phyloP scores from a whole-genome alignment of 2,329 filamentous ascomycete species.

The Nothopassalora personata region DNA sequence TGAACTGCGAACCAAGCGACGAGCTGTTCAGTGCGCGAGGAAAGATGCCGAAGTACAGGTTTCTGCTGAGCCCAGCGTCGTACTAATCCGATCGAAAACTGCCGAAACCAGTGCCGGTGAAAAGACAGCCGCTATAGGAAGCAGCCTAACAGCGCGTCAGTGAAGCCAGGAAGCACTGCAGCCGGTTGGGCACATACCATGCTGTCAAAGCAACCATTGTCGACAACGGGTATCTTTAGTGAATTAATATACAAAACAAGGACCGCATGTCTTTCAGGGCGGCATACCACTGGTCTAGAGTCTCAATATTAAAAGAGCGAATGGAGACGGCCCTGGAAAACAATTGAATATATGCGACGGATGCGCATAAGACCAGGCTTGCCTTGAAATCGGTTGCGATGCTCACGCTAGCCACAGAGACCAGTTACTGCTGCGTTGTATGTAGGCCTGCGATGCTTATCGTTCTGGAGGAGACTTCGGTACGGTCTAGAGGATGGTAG shows the following conservation, averaged over 20 bases:
- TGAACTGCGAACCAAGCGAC: too few relatives aligned
- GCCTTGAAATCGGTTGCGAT: slow-evolving; percentile 18
- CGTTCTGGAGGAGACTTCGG: not conserved
- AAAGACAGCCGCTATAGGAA: slow-evolving; percentile 11
- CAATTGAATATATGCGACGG: slow-evolving; percentile 15
- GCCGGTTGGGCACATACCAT: not conserved
- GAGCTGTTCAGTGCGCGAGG: too few relatives aligned
- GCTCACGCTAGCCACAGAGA: slow-evolving; percentile 10
- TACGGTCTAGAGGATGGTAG: not conserved
- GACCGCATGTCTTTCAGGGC: slow-evolving; percentile 8
- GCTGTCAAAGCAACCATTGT: slow-evolving; percentile 7
- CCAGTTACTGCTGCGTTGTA: slow-evolving; percentile 15
- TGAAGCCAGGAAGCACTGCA: not conserved
- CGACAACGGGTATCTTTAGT: slow-evolving; percentile 10
- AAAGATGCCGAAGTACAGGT: too few relatives aligned
- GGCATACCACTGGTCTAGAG: slow-evolving; percentile 12
- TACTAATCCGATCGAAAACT: slow-evolving; percentile 5
- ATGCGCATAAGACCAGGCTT: slow-evolving; percentile 9
- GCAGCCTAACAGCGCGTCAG: not conserved
- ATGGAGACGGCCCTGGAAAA: slow-evolving; percentile 7
- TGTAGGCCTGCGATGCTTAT: slow-evolving; percentile 7
- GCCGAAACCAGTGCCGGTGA: slow-evolving; percentile 9
- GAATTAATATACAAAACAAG: not conserved
- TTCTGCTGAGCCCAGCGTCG: too few relatives aligned
- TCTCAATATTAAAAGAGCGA: slow-evolving; percentile 1